Percentiles rank a stretch among this genome's conserved stretches.
Evolutionary conservation across 192 early-diverging fungal species (phyloP).

Genomic region (Phlyctochytrium arcticum): DNA sequence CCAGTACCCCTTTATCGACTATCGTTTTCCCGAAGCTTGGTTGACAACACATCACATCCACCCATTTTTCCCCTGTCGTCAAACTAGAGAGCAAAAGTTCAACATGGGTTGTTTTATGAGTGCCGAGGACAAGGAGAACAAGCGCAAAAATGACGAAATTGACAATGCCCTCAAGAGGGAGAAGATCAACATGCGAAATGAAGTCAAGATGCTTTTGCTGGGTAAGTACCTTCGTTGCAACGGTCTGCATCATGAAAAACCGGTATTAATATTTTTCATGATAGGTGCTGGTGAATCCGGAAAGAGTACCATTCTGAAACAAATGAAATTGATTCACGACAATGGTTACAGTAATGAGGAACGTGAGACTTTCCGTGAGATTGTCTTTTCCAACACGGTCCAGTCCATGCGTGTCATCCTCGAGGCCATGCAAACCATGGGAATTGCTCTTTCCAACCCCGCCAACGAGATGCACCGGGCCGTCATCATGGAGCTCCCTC

Average conservation of each 20-base stretch:
- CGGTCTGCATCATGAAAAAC: neutral
- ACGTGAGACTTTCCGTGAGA: slow-evolving; percentile 89
- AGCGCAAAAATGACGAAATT: slow-evolving; percentile 84
- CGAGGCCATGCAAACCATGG: slow-evolving; percentile 89
- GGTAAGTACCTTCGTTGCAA: too few relatives aligned
- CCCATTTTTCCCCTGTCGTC: neutral
- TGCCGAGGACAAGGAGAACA: slow-evolving; percentile 80
- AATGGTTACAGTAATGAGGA: slow-evolving; percentile 88
- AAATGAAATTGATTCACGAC: slow-evolving; percentile 98
- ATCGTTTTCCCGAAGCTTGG: too few relatives aligned
- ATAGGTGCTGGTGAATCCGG: slow-evolving; percentile 94
- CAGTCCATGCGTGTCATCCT: slow-evolving; percentile 95
- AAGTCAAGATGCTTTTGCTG: slow-evolving; percentile 95
- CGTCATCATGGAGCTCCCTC: slow-evolving; percentile 75
- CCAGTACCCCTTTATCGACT: too few relatives aligned
- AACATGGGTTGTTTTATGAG: slow-evolving; percentile 89
- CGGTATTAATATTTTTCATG: neutral
- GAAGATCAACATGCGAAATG: slow-evolving; percentile 73
- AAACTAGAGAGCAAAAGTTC: too few relatives aligned
- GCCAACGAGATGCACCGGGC: slow-evolving; percentile 67
- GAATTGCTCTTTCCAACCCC: slow-evolving; percentile 63
- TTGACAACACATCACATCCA: too few relatives aligned
- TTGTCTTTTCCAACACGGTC: slow-evolving; percentile 93
- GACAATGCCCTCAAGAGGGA: slow-evolving; percentile 84
- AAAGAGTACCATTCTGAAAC: slow-evolving; percentile 95